Conservation (phyloP, 73 alveolate genomes). For the Tetrahymena borealis region DNA sequence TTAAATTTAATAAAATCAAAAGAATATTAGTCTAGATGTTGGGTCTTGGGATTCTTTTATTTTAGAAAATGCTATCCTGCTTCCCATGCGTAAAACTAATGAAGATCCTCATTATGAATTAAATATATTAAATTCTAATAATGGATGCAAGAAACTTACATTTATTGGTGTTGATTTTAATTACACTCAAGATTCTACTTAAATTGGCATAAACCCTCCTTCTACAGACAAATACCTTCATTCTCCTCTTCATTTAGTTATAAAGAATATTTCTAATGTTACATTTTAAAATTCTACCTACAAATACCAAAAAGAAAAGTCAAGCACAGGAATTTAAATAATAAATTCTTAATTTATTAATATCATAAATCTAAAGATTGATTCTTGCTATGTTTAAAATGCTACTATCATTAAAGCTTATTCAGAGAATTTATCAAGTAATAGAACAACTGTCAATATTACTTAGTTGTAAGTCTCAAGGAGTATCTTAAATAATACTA, state of each 20-base stretch:
- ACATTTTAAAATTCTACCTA: not conserved
- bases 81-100: not conserved
- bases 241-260: not conserved
- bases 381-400: not conserved
- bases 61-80: not conserved
- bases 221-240: not conserved
- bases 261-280: not conserved
- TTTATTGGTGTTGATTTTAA: not conserved
- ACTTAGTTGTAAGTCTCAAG: not conserved
- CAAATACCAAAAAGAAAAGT: not conserved
- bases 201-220: not conserved
- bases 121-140: not conserved
- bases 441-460: not conserved
- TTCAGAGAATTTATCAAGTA: not conserved
- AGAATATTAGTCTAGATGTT: not conserved
- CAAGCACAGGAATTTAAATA: not conserved
- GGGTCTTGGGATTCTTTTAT: not conserved
- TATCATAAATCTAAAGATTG: not conserved
- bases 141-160: not conserved
- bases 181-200: not conserved
- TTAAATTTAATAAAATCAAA: not conserved
- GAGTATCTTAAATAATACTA: not conserved
- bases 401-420: not conserved
- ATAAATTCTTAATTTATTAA: not conserved
- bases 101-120: not conserved